Evolutionary conservation across 2,329 filamentous ascomycete genomes (phyloP), one percentile per base, ranked within the genome.

Genomic region (Paecilomyces dactylethromorphus): DNA sequence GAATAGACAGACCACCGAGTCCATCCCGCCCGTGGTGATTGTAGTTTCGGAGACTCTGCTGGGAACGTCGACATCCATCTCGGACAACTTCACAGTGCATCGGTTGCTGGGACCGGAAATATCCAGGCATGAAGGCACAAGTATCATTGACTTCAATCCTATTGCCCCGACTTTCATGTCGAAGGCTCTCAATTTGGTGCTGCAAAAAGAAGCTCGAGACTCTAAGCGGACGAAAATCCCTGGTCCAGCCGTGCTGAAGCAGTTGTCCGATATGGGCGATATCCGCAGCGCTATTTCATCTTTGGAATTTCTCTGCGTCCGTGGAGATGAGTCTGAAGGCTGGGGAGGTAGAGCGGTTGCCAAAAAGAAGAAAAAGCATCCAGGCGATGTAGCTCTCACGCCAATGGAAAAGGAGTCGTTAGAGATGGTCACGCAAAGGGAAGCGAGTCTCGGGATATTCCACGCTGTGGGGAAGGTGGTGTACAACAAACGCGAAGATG

Each of bases 391-490:
- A 32, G 60, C 63, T 11, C 74, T 96, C 59, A 96, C 92, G 0
- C 83, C 84, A 61, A 87, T 88, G 68, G 94, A 97, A 72, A 80
- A 84, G 59, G 88, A 95, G 62, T 92, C 87, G 4, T 75, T 97
- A 10, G 86, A 91, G 68, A 79, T 94, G 60, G 84, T 97, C 22
- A 91, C 90, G 0, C 91, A 92, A 68, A 85, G 94, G 58, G 94
- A 97, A 76, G 88, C 90, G 15, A 96, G 88, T 62, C 79, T 99
- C 2, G 94, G 93, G 1, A 91, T 99, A 55, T 99, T 99, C 69
- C 94, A 99, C 72, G 92, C 94, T 0, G 90, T 97, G 12, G 94
- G 93, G 3, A 97, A 94, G 71, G 90, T 99, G 2, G 87, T 97
- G 0, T 96, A 97, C 78, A 99, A 99, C 78, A 99, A 97, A 72